Conservation (phyloP, 257 asterid genomes). For the Pogostemon cablin region DNA sequence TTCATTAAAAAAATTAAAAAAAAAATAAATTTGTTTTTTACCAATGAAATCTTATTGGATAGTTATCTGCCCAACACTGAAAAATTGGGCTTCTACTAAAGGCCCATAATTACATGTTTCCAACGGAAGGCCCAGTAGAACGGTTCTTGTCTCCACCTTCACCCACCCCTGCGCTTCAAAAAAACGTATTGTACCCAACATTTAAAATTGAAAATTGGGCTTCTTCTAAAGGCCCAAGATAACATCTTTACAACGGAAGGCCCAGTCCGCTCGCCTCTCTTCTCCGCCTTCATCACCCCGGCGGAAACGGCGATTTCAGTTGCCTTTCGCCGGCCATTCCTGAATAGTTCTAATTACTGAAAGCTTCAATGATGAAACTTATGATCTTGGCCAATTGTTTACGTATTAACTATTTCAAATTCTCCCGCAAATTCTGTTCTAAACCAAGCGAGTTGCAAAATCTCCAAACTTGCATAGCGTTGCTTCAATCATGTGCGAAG, state of each 20-base stretch:
- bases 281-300: too few relatives aligned
- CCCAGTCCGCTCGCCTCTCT: neutral
- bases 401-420: constrained; percentile 16
- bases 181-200: too few relatives aligned
- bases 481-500: constrained; percentile 71
- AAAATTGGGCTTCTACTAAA: neutral
- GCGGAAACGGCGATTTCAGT: too few relatives aligned
- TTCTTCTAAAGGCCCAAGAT: constrained; percentile 33
- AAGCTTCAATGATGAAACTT: constrained; percentile 23
- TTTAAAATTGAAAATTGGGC: neutral
- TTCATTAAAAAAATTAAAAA: too few relatives aligned
- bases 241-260: neutral
- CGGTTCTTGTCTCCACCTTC: constrained; percentile 17
- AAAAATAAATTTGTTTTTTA: too few relatives aligned
- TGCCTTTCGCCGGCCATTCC: constrained; percentile 9
- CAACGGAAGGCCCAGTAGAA: neutral
- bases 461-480: constrained; percentile 46
- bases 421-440: constrained; percentile 43
- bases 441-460: constrained; percentile 29
- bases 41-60: too few relatives aligned
- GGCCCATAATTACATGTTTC: too few relatives aligned
- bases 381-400: constrained; percentile 23
- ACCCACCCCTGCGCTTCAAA: too few relatives aligned
- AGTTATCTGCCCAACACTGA: too few relatives aligned
- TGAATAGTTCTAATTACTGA: neutral